Evolutionary conservation across 176 grass and related monocot species (phyloP).

Genomic region (maize (Zea mays)): Zm-B73-REFERENCE-NAM-5.0 NC_050103.1:149720001-149720500

Average conservation of each 20-base stretch:
- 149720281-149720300: slow-evolving; percentile 41
- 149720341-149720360: slow-evolving; percentile 49
- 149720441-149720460: slow-evolving; percentile 45
- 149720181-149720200: slow-evolving; percentile 33
- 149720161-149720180: slow-evolving; percentile 40
- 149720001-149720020: slow-evolving; percentile 37
- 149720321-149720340: slow-evolving; percentile 28
- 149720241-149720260: slow-evolving; percentile 55
- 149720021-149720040: slow-evolving; percentile 44
- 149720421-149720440: slow-evolving; percentile 59
- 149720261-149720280: slow-evolving; percentile 39
- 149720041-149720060: slow-evolving; percentile 51
- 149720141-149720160: slow-evolving; percentile 46
- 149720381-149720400: slow-evolving; percentile 41
- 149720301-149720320: slow-evolving; percentile 23
- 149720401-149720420: slow-evolving; percentile 23
- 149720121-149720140: slow-evolving; percentile 50
- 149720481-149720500: slow-evolving; percentile 56
- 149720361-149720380: slow-evolving; percentile 50
- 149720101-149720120: slow-evolving; percentile 45
- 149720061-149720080: slow-evolving; percentile 43
- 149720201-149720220: slow-evolving; percentile 43
- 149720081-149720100: slow-evolving; percentile 37
- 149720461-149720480: slow-evolving; percentile 44
- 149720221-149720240: slow-evolving; percentile 42